These are phyloP conservation scores for Fraxinus latifolia DNA, from an alignment of 305 asterid genomes.

Conservation along the genomic window DNA sequence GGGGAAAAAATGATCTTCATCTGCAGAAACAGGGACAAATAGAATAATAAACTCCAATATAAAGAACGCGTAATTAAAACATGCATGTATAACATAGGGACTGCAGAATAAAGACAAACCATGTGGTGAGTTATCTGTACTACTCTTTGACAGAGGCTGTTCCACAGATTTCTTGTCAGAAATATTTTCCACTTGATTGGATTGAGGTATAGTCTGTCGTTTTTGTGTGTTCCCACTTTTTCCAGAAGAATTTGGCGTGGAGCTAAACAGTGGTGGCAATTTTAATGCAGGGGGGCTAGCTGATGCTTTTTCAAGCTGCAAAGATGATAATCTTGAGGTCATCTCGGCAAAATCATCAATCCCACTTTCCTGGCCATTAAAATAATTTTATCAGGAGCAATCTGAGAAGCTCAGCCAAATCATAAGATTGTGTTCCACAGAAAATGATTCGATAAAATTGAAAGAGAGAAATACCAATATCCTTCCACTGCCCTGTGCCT, in stretches of 20 bases:
- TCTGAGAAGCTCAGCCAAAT: conserved; percentile 21
- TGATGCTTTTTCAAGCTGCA: conserved; percentile 74
- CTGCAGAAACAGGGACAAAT: conserved; percentile 45
- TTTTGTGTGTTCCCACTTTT: conserved; percentile 73
- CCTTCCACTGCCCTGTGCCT: conserved; percentile 68
- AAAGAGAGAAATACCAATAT: conserved; percentile 43
- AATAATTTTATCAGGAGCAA: conserved; percentile 22
- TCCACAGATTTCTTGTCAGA: conserved; percentile 51
- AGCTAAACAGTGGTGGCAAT: conserved; percentile 92
- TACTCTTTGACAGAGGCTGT: conserved; percentile 43
- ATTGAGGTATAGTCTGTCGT: conserved; percentile 55
- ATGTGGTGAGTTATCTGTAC: conserved; percentile 45
- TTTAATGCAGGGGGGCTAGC: conserved; percentile 78
- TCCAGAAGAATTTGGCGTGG: conserved; percentile 78
- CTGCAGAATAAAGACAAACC: conserved; percentile 48
- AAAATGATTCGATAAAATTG: conserved; percentile 15
- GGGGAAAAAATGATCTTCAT: conserved; percentile 58
- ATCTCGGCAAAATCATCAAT: conserved; percentile 66
- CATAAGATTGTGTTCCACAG: conserved; percentile 18
- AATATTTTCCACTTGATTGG: conserved; percentile 45
- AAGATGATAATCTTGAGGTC: conserved; percentile 67
- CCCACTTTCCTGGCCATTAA: conserved; percentile 56
- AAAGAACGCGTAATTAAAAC: background rate
- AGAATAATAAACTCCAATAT: conserved; percentile 7
- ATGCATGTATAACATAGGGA: conserved; percentile 11